phyloP scores from a whole-genome alignment of 371 early-diverging fungal species.

The Syncephalastrum sp. region DNA sequence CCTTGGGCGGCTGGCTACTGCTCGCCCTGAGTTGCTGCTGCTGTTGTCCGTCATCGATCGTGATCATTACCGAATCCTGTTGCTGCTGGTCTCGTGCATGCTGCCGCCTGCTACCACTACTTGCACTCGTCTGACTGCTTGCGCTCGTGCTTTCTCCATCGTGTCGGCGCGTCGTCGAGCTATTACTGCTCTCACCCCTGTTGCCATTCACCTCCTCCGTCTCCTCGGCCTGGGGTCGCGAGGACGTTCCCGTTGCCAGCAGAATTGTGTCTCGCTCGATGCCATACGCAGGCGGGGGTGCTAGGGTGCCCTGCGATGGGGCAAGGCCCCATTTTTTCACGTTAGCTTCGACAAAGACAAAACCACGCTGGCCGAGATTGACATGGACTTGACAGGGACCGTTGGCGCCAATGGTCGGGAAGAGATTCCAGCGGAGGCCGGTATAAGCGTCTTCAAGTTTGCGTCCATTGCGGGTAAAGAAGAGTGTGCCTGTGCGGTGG shows the following conservation, averaged over 20 bases:
- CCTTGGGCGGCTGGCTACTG: neutral
- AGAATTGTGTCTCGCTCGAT: constrained; percentile 26
- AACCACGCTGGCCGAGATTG: constrained; percentile 60
- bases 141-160: no score
- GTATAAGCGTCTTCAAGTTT: constrained; percentile 59
- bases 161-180: neutral
- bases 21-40: neutral
- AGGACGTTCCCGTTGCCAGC: constrained; percentile 4
- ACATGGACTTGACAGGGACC: constrained; percentile 66
- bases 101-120: neutral
- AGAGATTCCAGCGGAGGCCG: constrained; percentile 56
- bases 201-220: neutral
- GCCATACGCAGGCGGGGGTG: constrained; percentile 68
- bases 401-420: constrained; percentile 64
- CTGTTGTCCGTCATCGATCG: constrained; percentile 7
- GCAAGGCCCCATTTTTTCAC: constrained; percentile 85
- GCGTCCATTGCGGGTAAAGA: constrained; percentile 81
- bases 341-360: constrained; percentile 77
- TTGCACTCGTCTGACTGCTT: neutral
- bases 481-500: constrained; percentile 71
- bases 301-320: constrained; percentile 65
- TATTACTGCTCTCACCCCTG: constrained; percentile 1
- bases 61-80: constrained; percentile 9
- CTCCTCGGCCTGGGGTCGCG: no score
- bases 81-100: neutral